A percentile compares a stretch with the other conserved stretches of the same genome.
Evolutionary conservation across 2,329 filamentous ascomycete genomes (phyloP).

Genomic region (Metarhizium rileyi): DNA sequence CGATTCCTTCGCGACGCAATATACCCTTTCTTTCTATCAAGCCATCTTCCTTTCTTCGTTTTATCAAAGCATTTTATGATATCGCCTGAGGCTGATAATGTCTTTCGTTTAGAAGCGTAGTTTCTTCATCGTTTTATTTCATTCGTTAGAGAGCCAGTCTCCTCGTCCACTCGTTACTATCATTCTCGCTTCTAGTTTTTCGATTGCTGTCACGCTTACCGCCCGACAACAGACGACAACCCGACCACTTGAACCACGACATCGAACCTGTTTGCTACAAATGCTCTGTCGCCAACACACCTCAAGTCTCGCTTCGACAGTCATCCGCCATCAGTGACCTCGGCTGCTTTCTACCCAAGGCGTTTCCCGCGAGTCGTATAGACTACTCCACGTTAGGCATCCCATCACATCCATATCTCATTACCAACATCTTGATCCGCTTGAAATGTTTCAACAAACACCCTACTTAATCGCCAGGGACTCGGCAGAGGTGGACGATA

Average conservation of each 20-base stretch:
- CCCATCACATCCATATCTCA: not conserved
- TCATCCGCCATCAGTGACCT: not conserved
- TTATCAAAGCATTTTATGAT: not conserved
- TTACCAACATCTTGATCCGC: slow-evolving; percentile 8
- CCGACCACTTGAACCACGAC: not conserved
- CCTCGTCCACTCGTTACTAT: slow-evolving; percentile 15
- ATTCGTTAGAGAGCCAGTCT: slow-evolving; percentile 13
- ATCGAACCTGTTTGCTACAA: not conserved
- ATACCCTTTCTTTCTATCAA: not conserved
- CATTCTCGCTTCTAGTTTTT: not conserved
- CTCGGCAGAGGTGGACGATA: slow-evolving; percentile 20
- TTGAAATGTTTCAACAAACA: slow-evolving; percentile 8
- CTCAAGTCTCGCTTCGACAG: not conserved
- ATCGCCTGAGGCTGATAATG: slow-evolving; percentile 23
- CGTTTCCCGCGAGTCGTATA: not conserved
- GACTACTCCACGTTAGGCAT: not conserved
- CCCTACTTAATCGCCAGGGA: slow-evolving; percentile 14
- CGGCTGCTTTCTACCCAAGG: not conserved
- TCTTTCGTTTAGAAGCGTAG: slow-evolving; percentile 17
- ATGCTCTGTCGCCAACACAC: not conserved
- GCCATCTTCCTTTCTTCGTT: slow-evolving; percentile 12
- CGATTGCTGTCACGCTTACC: not conserved
- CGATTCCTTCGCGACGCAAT: slow-evolving; percentile 7
- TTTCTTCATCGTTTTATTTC: slow-evolving; percentile 10
- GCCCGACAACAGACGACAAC: not conserved